These are phyloP conservation scores for Austroboletus olivaceoglutinosus DNA, from an alignment of 1,284 basidiomycete species.

Conservation along the genomic window DNA sequence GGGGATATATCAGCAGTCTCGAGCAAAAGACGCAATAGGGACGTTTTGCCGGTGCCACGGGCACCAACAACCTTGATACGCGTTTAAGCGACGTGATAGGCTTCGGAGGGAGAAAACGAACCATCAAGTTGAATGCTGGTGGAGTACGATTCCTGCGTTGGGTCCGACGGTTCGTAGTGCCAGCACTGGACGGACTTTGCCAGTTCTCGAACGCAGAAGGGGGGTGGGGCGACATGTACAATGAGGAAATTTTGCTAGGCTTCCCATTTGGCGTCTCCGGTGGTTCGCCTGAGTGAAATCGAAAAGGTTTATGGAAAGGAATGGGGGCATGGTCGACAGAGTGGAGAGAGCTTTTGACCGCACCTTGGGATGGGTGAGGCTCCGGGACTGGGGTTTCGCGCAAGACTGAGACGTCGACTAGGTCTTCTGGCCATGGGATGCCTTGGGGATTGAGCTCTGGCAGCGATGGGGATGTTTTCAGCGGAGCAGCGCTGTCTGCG, in stretches of 20 bases:
- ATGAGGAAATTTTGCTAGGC: slow-evolving; percentile 56
- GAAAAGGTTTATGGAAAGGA: slow-evolving; percentile 78
- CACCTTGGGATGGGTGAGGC: slow-evolving; percentile 50
- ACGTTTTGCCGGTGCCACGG: slow-evolving; percentile 78
- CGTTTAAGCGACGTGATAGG: slow-evolving; percentile 1
- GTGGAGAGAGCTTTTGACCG: slow-evolving; percentile 61
- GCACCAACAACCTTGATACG: slow-evolving; percentile 64
- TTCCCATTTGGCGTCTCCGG: slow-evolving; percentile 34
- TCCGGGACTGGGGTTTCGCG: slow-evolving; percentile 42
- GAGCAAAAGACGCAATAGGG: slow-evolving; percentile 62
- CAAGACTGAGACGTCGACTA: slow-evolving; percentile 67
- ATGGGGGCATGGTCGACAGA: slow-evolving; percentile 50
- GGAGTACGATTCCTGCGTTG: slow-evolving; percentile 62
- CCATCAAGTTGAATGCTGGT: slow-evolving; percentile 83
- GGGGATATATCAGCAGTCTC: slow-evolving; percentile 78
- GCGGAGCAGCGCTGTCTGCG: slow-evolving; percentile 39
- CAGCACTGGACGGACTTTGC: slow-evolving; percentile 39
- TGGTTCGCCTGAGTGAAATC: slow-evolving; percentile 41
- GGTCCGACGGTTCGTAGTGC: slow-evolving; percentile 47
- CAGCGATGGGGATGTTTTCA: slow-evolving; percentile 64
- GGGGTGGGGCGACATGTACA: slow-evolving; percentile 59
- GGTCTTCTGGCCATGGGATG: slow-evolving; percentile 76
- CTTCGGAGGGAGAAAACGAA: slow-evolving; percentile 26
- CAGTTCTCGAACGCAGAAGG: slow-evolving; percentile 57
- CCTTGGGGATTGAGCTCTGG: slow-evolving; percentile 69